These are phyloP conservation scores for Tulasnella sp. DNA, from an alignment of 768 basidiomycete genomes.

Conservation along the genomic window DNA sequence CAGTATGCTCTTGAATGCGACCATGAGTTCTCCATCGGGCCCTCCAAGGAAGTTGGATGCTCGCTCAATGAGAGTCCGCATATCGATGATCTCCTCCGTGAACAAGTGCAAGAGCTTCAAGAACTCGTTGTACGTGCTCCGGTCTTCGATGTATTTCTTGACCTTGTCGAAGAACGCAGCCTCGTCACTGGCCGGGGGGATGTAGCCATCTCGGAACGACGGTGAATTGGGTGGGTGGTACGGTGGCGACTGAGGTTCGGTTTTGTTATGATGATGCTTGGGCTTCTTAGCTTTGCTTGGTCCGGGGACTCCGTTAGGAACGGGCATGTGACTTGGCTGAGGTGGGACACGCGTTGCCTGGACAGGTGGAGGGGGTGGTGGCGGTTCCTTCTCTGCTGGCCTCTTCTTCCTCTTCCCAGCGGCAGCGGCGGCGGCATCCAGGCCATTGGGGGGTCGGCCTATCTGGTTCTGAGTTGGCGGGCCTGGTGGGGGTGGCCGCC, in stretches of 20 bases:
- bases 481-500: background rate
- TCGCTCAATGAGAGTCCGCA: slow-evolving; percentile 69
- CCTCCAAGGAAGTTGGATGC: slow-evolving; percentile 78
- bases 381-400: slow-evolving; percentile 57
- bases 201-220: slow-evolving; percentile 24
- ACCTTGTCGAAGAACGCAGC: slow-evolving; percentile 91
- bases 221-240: slow-evolving; percentile 22
- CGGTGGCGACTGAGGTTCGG: slow-evolving; percentile 32
- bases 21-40: slow-evolving; percentile 61
- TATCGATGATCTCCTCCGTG: slow-evolving; percentile 85
- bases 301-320: slow-evolving; percentile 10
- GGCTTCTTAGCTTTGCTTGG: slow-evolving; percentile 27
- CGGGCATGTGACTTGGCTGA: background rate
- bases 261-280: slow-evolving; percentile 32
- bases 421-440: slow-evolving; percentile 34
- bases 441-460: background rate
- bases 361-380: slow-evolving; percentile 43
- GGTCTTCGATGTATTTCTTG: slow-evolving; percentile 42
- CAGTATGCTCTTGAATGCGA: slow-evolving; percentile 79
- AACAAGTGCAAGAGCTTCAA: slow-evolving; percentile 87
- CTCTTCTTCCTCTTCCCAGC: slow-evolving; percentile 54
- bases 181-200: slow-evolving; percentile 44
- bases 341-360: slow-evolving; percentile 1
- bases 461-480: background rate
- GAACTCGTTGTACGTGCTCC: slow-evolving; percentile 61